phyloP scores from a whole-genome alignment of 768 basidiomycete genomes.

The Russula griseocarnosa region DNA sequence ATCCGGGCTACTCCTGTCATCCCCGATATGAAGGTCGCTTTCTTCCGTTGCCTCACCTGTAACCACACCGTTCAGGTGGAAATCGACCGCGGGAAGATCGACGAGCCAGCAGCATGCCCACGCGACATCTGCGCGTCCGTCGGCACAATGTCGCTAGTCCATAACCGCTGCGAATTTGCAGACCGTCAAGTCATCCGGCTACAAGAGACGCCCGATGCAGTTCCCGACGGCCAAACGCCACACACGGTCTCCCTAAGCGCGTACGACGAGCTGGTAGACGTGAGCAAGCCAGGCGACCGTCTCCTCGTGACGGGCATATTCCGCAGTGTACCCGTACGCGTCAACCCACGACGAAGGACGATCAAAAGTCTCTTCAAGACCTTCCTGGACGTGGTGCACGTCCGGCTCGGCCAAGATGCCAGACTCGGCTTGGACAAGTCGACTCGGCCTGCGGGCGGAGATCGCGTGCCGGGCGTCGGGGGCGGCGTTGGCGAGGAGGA shows the following conservation, averaged over 20 bases:
- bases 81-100: constrained; percentile 96
- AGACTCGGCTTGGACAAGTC: constrained; percentile 73
- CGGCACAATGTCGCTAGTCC: constrained; percentile 91
- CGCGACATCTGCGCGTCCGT: constrained; percentile 86
- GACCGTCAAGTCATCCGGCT: constrained; percentile 93
- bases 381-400: constrained; percentile 91
- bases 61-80: constrained; percentile 96
- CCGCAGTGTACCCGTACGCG: constrained; percentile 90
- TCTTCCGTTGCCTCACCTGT: constrained; percentile 95
- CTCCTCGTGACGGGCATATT: constrained; percentile 90
- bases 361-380: constrained; percentile 98
- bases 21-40: constrained; percentile 98
- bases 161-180: constrained; percentile 95
- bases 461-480: constrained; percentile 61
- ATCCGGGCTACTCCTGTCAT: constrained; percentile 97
- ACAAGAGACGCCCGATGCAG: constrained; percentile 96
- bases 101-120: constrained; percentile 87
- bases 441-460: constrained; percentile 67
- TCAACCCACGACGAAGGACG: constrained; percentile 86
- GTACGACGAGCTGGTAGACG: constrained; percentile 97
- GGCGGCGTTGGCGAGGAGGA: constrained; percentile 60
- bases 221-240: constrained; percentile 97
- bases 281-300: constrained; percentile 94
- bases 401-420: constrained; percentile 64
- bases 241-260: constrained; percentile 95